These are phyloP conservation scores for Tetragonia tetragonoides DNA, from an alignment of 148 eudicot species.

Conservation along the genomic window DNA sequence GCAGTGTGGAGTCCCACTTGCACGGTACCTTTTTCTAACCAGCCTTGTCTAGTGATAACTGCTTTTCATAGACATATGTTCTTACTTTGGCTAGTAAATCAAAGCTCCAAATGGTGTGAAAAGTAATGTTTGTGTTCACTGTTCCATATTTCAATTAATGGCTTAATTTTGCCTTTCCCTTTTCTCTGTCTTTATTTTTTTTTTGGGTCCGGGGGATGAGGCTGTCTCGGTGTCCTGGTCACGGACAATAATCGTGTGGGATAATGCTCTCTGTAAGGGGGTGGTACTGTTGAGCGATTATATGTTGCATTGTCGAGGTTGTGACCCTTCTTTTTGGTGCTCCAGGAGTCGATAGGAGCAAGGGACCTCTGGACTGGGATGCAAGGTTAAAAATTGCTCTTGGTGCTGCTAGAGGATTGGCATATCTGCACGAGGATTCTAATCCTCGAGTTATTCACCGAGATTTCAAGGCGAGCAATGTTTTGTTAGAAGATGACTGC, in stretches of 20 bases:
- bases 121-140: not conserved
- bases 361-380: constrained; percentile 91
- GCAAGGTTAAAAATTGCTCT: constrained; percentile 94
- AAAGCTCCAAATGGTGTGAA: not conserved
- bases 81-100: not conserved
- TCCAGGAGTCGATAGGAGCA: constrained; percentile 64
- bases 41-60: not conserved
- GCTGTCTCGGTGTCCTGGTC: too few relatives aligned
- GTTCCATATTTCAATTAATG: not conserved
- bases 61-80: not conserved
- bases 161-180: not conserved
- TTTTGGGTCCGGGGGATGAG: not conserved
- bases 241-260: too few relatives aligned
- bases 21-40: constrained; percentile 54
- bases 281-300: not conserved
- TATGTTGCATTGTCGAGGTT: not conserved
- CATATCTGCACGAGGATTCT: constrained; percentile 98
- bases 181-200: not conserved
- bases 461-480: constrained; percentile 94
- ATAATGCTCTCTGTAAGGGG: too few relatives aligned
- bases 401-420: constrained; percentile 98
- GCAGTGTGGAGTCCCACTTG: constrained; percentile 98
- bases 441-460: constrained; percentile 98
- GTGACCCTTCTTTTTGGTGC: constrained; percentile 15
- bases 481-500: constrained; percentile 85